Evolutionary conservation across 768 basidiomycete species (phyloP).

Genomic region (Cystobasidiopsis lactophilus): DNA sequence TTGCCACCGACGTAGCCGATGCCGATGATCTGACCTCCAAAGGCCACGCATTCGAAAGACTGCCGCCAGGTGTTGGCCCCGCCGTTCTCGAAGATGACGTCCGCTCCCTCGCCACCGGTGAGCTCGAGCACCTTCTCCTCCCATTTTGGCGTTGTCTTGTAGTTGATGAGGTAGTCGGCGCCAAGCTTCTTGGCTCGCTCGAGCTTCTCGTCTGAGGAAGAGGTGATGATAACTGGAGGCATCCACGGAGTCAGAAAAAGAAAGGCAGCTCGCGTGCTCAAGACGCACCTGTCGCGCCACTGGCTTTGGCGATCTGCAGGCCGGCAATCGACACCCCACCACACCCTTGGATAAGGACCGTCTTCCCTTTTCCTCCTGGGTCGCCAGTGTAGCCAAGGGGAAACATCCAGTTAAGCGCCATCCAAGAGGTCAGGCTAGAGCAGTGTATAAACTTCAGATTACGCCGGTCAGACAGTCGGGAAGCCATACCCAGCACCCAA

Average conservation of each 20-base stretch:
- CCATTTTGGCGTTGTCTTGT: background rate
- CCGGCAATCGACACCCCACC: constrained; percentile 2
- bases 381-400: too few species aligned
- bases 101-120: background rate
- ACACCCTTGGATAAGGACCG: too few species aligned
- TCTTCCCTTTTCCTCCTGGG: too few species aligned
- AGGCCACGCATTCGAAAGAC: constrained; percentile 3
- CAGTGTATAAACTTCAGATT: too few species aligned
- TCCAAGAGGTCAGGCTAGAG: too few species aligned
- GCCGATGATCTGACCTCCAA: background rate
- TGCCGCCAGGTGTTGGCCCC: constrained; percentile 1
- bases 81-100: background rate
- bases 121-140: background rate
- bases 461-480: too few species aligned
- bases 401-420: too few species aligned
- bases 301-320: constrained; percentile 1
- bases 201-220: constrained; percentile 5
- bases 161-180: constrained; percentile 2
- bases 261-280: background rate
- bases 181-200: background rate
- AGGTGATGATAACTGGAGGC: constrained; percentile 1
- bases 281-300: background rate
- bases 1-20: constrained; percentile 1
- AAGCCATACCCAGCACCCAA: background rate
- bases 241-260: too few species aligned